These are phyloP conservation scores for Amanita subjunquillea DNA, from an alignment of 768 basidiomycete species.

Conservation along the genomic window DNA sequence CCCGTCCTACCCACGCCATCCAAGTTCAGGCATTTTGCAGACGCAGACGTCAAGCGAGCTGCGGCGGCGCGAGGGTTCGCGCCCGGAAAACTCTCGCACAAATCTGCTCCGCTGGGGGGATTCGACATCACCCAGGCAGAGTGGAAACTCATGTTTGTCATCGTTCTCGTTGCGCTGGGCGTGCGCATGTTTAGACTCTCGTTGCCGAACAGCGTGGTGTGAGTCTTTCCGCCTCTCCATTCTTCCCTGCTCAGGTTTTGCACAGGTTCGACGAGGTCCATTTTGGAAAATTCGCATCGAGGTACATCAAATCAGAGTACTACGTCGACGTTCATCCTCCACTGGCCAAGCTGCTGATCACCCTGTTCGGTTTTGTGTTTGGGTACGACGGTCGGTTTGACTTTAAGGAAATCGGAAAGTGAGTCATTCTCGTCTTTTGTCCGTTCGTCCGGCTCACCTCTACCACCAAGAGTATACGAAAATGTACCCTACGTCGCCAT, in stretches of 20 bases:
- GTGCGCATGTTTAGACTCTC: slow-evolving; percentile 85
- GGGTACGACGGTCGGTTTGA: slow-evolving; percentile 93
- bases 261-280: slow-evolving; percentile 95
- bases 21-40: slow-evolving; percentile 54
- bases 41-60: slow-evolving; percentile 62
- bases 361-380: slow-evolving; percentile 75
- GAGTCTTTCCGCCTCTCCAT: slow-evolving; percentile 21
- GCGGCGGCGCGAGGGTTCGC: slow-evolving; percentile 58
- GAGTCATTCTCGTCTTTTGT: slow-evolving; percentile 16
- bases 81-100: slow-evolving; percentile 30
- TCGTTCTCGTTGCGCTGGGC: slow-evolving; percentile 61
- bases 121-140: slow-evolving; percentile 60
- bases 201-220: slow-evolving; percentile 89
- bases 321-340: slow-evolving; percentile 97
- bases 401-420: slow-evolving; percentile 98
- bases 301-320: slow-evolving; percentile 88
- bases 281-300: slow-evolving; percentile 93
- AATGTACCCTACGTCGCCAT: slow-evolving; percentile 92
- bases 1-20: slow-evolving; percentile 26
- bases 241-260: background rate
- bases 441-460: slow-evolving; percentile 1
- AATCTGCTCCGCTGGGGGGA: slow-evolving; percentile 44
- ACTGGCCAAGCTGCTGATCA: slow-evolving; percentile 91
- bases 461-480: slow-evolving; percentile 54
- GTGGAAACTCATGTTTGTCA: slow-evolving; percentile 58